Evolutionary conservation across 192 early-diverging fungal genomes (phyloP).

Genomic region (Irineochytrium annulatum): DNA sequence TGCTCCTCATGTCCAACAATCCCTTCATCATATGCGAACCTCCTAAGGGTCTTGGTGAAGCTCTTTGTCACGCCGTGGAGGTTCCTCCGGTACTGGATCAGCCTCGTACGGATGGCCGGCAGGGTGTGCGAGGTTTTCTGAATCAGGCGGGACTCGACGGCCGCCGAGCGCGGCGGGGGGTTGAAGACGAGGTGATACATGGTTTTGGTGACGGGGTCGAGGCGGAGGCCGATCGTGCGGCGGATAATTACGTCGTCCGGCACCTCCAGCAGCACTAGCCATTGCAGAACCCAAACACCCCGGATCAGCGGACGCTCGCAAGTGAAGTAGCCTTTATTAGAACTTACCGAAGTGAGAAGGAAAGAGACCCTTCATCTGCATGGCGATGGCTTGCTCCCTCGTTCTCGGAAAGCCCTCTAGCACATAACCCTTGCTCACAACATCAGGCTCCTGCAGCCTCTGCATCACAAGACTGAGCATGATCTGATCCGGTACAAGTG

Average conservation of each 20-base stretch:
- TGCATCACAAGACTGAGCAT: constrained; percentile 42
- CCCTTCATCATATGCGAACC: constrained; percentile 2
- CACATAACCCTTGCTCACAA: constrained; percentile 34
- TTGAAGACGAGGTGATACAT: constrained; percentile 30
- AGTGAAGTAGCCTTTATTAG: no score
- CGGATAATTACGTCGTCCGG: constrained; percentile 36
- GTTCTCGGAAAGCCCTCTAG: constrained; percentile 52
- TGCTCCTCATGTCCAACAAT: constrained; percentile 20
- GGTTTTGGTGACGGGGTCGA: constrained; percentile 42
- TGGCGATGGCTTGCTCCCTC: constrained; percentile 43
- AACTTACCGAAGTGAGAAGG: constrained; percentile 34
- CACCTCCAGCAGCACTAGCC: neutral
- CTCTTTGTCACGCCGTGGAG: constrained; percentile 14
- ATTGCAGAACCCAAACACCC: no score
- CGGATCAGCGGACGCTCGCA: no score
- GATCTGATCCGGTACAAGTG: constrained; percentile 51
- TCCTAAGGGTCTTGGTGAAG: constrained; percentile 9
- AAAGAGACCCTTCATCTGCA: constrained; percentile 36
- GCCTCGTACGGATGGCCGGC: constrained; percentile 1
- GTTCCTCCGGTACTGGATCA: constrained; percentile 16
- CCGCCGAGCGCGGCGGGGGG: constrained; percentile 32
- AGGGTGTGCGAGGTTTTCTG: constrained; percentile 28
- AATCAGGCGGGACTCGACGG: constrained; percentile 32
- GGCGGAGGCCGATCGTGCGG: constrained; percentile 17
- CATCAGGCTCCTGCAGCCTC: constrained; percentile 43